Evolutionary conservation across 192 early-diverging fungal species (phyloP).

Genomic region (Jimgerdemannia lactiflua): DNA sequence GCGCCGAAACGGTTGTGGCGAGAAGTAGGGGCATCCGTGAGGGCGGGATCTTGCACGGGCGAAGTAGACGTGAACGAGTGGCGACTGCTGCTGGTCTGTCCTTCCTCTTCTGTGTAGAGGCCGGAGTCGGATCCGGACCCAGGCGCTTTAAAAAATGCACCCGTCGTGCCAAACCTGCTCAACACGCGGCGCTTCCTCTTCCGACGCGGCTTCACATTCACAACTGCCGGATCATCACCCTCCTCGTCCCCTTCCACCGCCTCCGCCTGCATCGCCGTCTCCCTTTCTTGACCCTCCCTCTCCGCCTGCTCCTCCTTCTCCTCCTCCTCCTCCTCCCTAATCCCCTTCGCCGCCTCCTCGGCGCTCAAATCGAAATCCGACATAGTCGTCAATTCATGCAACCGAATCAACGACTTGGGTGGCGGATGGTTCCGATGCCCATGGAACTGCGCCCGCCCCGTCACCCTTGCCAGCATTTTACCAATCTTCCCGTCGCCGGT

Average conservation of each 20-base stretch:
- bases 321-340: neutral
- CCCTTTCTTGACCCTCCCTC: neutral
- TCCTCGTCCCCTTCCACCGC: neutral
- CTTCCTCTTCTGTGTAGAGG: neutral
- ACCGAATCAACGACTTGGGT: neutral
- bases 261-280: neutral
- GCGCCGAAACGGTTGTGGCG: neutral
- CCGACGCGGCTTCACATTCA: neutral
- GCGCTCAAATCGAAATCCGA: neutral
- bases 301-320: neutral
- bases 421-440: neutral
- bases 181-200: neutral
- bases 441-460: conserved; percentile 15
- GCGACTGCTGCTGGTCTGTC: neutral
- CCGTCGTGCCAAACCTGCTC: neutral
- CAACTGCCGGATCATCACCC: neutral
- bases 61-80: neutral
- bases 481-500: neutral
- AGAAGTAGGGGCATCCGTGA: neutral
- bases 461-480: conserved; percentile 23
- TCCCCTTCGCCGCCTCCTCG: neutral
- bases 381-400: neutral
- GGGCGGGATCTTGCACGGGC: neutral
- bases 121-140: neutral
- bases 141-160: neutral